These are phyloP conservation scores for Yarrowia sp. DNA, from an alignment of 805 yeast genomes.

Conservation along the genomic window DNA sequence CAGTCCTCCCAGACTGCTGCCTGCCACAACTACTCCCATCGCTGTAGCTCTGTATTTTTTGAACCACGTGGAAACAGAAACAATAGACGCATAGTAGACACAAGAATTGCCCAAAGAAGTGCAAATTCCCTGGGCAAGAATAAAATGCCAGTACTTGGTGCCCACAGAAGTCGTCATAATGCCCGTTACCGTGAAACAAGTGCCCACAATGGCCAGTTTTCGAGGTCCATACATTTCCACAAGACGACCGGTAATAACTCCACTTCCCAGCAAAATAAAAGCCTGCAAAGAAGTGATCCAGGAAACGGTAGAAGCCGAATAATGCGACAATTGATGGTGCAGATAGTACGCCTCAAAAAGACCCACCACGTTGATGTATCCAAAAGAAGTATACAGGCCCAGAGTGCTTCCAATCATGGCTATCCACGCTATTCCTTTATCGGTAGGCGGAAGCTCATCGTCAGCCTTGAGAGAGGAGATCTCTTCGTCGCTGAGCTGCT, in stretches of 20 bases:
- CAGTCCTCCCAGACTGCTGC: constrained; percentile 52
- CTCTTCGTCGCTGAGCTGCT: background rate
- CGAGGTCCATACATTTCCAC: constrained; percentile 35
- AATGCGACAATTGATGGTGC: constrained; percentile 31
- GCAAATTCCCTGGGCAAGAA: constrained; percentile 51
- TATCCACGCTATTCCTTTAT: constrained; percentile 6
- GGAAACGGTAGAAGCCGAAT: constrained; percentile 36
- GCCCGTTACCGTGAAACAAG: constrained; percentile 33
- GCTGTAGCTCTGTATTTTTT: constrained; percentile 44
- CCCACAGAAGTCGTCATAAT: constrained; percentile 40
- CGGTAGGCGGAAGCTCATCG: background rate
- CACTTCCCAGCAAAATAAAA: constrained; percentile 33
- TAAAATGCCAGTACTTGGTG: constrained; percentile 46
- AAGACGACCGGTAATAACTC: constrained; percentile 35
- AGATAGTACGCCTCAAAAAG: constrained; percentile 35
- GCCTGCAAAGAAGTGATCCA: constrained; percentile 40
- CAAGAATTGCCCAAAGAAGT: constrained; percentile 46
- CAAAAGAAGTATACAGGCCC: constrained; percentile 25
- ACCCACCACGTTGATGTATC: constrained; percentile 34
- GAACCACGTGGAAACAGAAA: constrained; percentile 48
- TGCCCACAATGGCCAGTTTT: constrained; percentile 31
- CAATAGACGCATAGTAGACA: constrained; percentile 45
- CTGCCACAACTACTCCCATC: constrained; percentile 46
- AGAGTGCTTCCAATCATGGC: constrained; percentile 16
- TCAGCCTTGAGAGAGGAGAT: background rate